phyloP scores from a whole-genome alignment of 2,329 filamentous ascomycete species.

The Colletotrichum echinochloae region DNA sequence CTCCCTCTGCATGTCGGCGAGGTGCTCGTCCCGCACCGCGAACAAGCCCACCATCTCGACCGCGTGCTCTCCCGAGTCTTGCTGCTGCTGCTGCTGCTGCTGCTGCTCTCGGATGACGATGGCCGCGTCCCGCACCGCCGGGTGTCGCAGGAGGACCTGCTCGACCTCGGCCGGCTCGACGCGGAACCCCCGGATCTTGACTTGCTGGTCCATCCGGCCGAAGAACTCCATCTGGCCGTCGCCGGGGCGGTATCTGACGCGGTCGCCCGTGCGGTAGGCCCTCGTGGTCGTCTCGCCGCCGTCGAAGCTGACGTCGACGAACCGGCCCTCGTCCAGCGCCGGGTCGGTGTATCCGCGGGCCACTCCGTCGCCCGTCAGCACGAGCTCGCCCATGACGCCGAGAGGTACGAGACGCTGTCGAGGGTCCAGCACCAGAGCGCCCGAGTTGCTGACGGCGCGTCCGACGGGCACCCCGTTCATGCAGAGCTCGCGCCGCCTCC shows the following conservation, averaged over 20 bases:
- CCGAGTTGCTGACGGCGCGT: too few species aligned
- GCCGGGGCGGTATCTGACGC: not conserved
- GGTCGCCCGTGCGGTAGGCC: constrained; percentile 47
- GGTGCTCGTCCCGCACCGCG: too few species aligned
- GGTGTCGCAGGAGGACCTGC: constrained; percentile 35
- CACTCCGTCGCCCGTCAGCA: constrained; percentile 32
- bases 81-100: too few species aligned
- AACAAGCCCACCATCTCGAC: too few species aligned
- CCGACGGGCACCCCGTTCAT: too few species aligned
- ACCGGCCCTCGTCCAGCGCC: constrained; percentile 29
- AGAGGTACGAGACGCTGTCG: constrained; percentile 42
- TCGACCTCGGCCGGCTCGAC: constrained; percentile 48
- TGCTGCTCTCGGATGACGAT: constrained; percentile 30
- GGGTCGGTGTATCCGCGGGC: constrained; percentile 44
- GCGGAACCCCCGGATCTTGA: constrained; percentile 48
- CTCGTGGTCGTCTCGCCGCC: not conserved
- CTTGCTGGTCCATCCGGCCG: constrained; percentile 42
- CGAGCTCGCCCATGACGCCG: constrained; percentile 44
- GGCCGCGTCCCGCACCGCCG: constrained; percentile 39
- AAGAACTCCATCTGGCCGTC: constrained; percentile 46
- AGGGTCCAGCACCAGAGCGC: constrained; percentile 45
- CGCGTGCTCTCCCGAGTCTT: too few species aligned
- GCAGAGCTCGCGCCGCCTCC: too few species aligned
- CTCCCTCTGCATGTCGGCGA: too few species aligned
- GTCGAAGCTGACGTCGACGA: constrained; percentile 37